Evolutionary conservation across 2,329 filamentous ascomycete species (phyloP).

Genomic region (Shiraia sp.): DNA sequence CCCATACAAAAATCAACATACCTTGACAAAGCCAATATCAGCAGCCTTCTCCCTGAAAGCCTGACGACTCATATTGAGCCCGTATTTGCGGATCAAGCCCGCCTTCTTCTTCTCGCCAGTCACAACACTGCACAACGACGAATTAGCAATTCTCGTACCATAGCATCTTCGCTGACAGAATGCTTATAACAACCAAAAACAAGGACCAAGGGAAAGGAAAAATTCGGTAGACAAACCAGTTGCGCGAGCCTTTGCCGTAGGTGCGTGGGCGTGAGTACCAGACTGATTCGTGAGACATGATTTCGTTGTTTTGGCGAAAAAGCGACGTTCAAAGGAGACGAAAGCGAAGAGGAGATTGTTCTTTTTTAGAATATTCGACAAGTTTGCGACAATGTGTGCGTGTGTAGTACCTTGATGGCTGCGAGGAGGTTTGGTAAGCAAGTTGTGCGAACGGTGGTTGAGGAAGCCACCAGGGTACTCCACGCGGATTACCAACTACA

Average conservation of each 20-base stretch:
- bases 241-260: slow-evolving; percentile 92
- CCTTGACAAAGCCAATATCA: slow-evolving; percentile 70
- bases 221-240: slow-evolving; percentile 65
- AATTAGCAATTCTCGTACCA: neutral
- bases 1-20: slow-evolving; percentile 29
- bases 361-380: neutral
- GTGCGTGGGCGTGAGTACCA: slow-evolving; percentile 96
- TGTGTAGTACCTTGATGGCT: slow-evolving; percentile 16
- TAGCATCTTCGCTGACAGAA: too few relatives aligned
- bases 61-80: slow-evolving; percentile 76
- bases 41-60: slow-evolving; percentile 69
- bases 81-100: slow-evolving; percentile 99
- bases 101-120: slow-evolving; percentile 53
- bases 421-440: neutral
- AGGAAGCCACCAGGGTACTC: slow-evolving; percentile 4
- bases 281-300: slow-evolving; percentile 55
- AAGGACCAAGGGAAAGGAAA: slow-evolving; percentile 42
- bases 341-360: neutral
- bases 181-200: slow-evolving; percentile 36
- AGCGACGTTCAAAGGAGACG: neutral
- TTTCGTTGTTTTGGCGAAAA: neutral
- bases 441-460: neutral
- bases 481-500: neutral
- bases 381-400: neutral
- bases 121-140: slow-evolving; percentile 21